phyloP scores from a whole-genome alignment of 148 eudicot species.

The Dianthus caryophyllus region DNA sequence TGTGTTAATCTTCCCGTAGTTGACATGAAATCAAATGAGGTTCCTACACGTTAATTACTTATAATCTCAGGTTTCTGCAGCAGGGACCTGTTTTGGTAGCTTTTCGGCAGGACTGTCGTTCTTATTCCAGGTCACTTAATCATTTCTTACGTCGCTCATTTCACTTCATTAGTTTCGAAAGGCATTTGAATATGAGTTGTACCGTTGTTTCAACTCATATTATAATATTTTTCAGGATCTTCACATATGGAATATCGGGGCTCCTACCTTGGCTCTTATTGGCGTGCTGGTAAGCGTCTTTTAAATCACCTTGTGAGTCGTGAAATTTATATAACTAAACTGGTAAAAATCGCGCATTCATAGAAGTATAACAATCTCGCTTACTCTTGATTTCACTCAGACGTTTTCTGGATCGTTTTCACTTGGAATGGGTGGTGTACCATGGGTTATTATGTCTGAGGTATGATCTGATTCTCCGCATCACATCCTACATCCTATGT shows the following conservation, averaged over 20 bases:
- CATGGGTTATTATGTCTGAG: slow-evolving; percentile 98
- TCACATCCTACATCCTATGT: not conserved
- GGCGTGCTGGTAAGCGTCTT: slow-evolving; percentile 69
- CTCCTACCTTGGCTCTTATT: slow-evolving; percentile 56
- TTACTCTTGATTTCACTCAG: slow-evolving; percentile 33
- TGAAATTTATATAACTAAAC: no score
- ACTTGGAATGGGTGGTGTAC: slow-evolving; percentile 83
- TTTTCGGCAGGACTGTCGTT: slow-evolving; percentile 55
- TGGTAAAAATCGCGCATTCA: no score
- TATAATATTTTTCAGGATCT: slow-evolving; percentile 41
- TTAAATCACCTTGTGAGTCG: no score
- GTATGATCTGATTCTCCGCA: slow-evolving; percentile 24
- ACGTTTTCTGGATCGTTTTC: slow-evolving; percentile 65
- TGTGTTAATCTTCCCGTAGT: not conserved
- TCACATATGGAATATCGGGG: slow-evolving; percentile 34
- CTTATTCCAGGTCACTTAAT: slow-evolving; percentile 55
- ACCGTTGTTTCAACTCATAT: not conserved
- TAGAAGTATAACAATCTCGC: no score
- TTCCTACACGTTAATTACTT: not conserved
- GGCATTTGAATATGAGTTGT: not conserved
- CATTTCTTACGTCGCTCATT: not conserved
- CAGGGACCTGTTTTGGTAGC: slow-evolving; percentile 80
- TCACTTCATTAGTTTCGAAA: not conserved
- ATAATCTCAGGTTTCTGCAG: slow-evolving; percentile 65
- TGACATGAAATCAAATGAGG: not conserved